phyloP scores from a whole-genome alignment of 768 basidiomycete genomes.

The Austroboletus festivus region DNA sequence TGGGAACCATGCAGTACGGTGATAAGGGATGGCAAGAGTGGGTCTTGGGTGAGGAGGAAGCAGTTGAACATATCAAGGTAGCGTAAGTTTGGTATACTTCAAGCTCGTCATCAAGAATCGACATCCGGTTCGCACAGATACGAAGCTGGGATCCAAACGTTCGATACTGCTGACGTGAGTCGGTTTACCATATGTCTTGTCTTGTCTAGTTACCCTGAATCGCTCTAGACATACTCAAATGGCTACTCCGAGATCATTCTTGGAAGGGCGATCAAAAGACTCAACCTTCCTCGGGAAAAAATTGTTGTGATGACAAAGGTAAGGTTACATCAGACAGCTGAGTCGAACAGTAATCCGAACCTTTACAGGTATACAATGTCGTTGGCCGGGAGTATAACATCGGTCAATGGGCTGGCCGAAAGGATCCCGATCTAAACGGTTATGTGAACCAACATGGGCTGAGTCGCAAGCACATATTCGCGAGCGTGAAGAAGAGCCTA shows the following conservation, averaged over 20 bases:
- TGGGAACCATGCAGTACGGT: constrained; percentile 49
- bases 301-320: constrained; percentile 81
- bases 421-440: constrained; percentile 37
- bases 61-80: constrained; percentile 43
- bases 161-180: constrained; percentile 34
- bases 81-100: constrained; percentile 33
- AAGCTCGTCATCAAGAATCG: neutral
- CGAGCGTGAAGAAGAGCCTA: constrained; percentile 43
- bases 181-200: neutral
- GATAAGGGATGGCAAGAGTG: constrained; percentile 50
- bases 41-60: constrained; percentile 47
- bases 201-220: constrained; percentile 1
- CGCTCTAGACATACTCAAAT: constrained; percentile 55
- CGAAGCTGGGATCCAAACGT: constrained; percentile 35
- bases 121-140: constrained; percentile 22
- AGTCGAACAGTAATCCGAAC: neutral
- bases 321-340: neutral
- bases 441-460: constrained; percentile 49
- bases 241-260: constrained; percentile 64
- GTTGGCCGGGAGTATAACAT: constrained; percentile 19
- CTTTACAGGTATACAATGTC: constrained; percentile 42
- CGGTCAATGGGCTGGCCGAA: constrained; percentile 9
- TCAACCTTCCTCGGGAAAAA: constrained; percentile 65
- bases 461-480: constrained; percentile 59
- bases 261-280: constrained; percentile 68